A percentile compares a stretch with the other conserved stretches of the same genome.
phyloP scores from a whole-genome alignment of 768 basidiomycete genomes.

The Termitomyces eurrhizus region DNA sequence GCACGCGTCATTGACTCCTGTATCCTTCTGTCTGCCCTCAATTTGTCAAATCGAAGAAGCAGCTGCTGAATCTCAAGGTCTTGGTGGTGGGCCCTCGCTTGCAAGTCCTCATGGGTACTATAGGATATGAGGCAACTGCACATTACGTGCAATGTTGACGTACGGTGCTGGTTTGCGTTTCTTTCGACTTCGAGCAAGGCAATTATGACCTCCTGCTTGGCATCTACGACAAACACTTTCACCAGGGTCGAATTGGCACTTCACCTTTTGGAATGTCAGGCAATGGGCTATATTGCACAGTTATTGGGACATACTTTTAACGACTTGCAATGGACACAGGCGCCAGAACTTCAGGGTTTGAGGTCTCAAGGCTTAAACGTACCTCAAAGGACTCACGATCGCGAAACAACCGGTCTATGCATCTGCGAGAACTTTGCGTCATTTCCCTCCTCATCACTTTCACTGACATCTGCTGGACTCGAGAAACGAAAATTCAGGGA shows the following conservation, averaged over 20 bases:
- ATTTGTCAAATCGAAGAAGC: slow-evolving; percentile 40
- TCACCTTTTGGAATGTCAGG: slow-evolving; percentile 32
- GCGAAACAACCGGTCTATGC: slow-evolving; percentile 9
- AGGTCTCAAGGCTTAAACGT: neutral
- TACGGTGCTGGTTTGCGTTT: slow-evolving; percentile 57
- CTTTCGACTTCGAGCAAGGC: slow-evolving; percentile 45
- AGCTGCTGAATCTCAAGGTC: slow-evolving; percentile 42
- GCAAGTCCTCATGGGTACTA: slow-evolving; percentile 54
- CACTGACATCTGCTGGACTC: slow-evolving; percentile 12
- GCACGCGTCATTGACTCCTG: slow-evolving; percentile 36
- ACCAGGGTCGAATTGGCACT: slow-evolving; percentile 46
- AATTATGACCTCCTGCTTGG: slow-evolving; percentile 41
- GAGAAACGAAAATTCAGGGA: slow-evolving; percentile 14
- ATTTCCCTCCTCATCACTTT: slow-evolving; percentile 17
- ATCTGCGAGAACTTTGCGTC: slow-evolving; percentile 8
- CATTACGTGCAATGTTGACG: slow-evolving; percentile 14
- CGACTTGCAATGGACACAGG: slow-evolving; percentile 56
- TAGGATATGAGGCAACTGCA: neutral
- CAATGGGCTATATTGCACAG: neutral
- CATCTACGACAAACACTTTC: slow-evolving; percentile 46
- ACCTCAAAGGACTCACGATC: slow-evolving; percentile 17
- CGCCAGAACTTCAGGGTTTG: slow-evolving; percentile 35
- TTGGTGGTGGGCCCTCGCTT: slow-evolving; percentile 40
- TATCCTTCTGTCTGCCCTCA: slow-evolving; percentile 37
- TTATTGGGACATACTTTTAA: slow-evolving; percentile 37